Evolutionary conservation across 352 stramenopile species (phyloP).

Genomic region (Blastocystis hominis): DNA sequence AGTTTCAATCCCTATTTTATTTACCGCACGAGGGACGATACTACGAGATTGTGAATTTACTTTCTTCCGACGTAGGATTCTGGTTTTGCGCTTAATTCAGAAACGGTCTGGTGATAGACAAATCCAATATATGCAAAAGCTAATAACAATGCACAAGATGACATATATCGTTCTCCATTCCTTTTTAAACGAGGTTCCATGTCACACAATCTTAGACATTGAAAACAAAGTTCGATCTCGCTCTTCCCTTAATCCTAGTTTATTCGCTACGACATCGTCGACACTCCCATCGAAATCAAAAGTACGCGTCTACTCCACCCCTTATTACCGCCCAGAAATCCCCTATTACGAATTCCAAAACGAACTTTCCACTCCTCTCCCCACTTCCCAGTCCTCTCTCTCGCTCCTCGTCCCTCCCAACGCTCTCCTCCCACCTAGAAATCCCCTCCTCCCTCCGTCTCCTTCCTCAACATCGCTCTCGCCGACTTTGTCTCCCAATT

Average conservation of each 20-base stretch:
- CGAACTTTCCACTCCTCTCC: neutral
- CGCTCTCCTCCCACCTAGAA: neutral
- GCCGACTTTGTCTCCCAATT: slow-evolving; percentile 32
- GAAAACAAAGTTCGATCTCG: neutral
- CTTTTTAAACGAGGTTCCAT: neutral
- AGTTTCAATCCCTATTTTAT: neutral
- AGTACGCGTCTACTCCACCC: neutral
- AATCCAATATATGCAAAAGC: neutral
- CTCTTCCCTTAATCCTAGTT: neutral
- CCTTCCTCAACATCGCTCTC: neutral
- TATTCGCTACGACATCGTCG: neutral
- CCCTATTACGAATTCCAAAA: neutral
- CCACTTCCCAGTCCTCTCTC: neutral
- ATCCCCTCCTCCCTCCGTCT: neutral
- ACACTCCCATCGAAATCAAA: neutral
- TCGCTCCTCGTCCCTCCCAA: neutral
- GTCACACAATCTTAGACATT: neutral
- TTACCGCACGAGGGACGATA: neutral
- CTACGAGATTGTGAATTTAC: neutral
- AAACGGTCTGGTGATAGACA: neutral
- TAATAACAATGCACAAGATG: neutral
- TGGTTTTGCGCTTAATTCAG: neutral
- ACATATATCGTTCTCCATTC: neutral
- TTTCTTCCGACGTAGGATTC: too few species aligned
- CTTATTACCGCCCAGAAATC: too few species aligned